These are phyloP conservation scores for Metschnikowia borealis DNA, from an alignment of 805 yeast species.

Conservation along the genomic window DNA sequence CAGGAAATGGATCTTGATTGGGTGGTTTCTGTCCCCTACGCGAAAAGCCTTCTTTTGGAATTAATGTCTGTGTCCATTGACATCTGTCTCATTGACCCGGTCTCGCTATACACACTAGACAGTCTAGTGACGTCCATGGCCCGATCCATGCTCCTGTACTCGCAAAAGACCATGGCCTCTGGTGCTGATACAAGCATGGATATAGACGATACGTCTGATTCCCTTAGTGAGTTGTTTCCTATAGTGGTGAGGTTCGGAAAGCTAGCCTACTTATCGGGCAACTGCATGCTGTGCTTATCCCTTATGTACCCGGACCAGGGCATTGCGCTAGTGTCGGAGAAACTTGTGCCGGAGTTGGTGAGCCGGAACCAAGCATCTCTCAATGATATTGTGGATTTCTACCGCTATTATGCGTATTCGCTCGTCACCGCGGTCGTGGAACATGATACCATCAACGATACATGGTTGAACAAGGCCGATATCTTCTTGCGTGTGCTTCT, in stretches of 20 bases:
- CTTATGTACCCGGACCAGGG: slow-evolving; percentile 1
- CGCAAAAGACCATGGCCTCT: too few relatives aligned
- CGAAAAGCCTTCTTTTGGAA: not conserved
- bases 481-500: slow-evolving; percentile 12
- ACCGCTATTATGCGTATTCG: slow-evolving; percentile 13
- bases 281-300: slow-evolving; percentile 8
- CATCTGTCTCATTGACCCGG: not conserved
- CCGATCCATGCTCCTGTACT: not conserved
- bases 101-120: not conserved
- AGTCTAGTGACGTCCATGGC: not conserved
- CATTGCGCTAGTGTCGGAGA: slow-evolving; percentile 4
- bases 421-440: slow-evolving; percentile 11
- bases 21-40: not conserved
- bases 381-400: slow-evolving; percentile 13
- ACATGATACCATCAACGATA: slow-evolving; percentile 7
- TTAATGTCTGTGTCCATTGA: not conserved
- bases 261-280: slow-evolving; percentile 8
- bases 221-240: not conserved
- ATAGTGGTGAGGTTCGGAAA: slow-evolving; percentile 2
- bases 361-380: slow-evolving; percentile 4
- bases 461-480: slow-evolving; percentile 11
- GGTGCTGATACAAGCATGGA: not conserved
- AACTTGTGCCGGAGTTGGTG: slow-evolving; percentile 7
- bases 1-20: not conserved
- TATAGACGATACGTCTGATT: not conserved